phyloP scores from a whole-genome alignment of 352 stramenopile species.

The Pythium rishiriense region DNA sequence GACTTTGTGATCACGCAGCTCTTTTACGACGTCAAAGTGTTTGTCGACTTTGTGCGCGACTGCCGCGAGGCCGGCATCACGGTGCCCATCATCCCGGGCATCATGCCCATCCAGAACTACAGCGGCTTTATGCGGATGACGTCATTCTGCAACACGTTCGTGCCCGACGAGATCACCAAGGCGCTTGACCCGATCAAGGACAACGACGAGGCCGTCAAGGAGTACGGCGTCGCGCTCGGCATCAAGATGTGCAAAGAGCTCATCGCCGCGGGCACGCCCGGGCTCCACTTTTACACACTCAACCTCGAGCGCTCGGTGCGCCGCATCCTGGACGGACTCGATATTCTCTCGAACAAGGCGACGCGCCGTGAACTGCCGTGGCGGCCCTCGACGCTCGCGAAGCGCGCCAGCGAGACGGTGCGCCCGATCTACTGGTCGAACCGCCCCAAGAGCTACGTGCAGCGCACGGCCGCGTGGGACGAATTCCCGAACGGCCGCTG shows the following conservation, averaged over 20 bases:
- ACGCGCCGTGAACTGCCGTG: constrained; percentile 88
- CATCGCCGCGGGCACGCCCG: constrained; percentile 83
- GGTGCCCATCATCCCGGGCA: constrained; percentile 96
- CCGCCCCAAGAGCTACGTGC: constrained; percentile 96
- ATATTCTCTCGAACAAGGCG: constrained; percentile 43
- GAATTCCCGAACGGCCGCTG: constrained; percentile 97
- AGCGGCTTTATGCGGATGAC: constrained; percentile 98
- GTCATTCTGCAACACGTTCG: constrained; percentile 95
- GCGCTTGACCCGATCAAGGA: constrained; percentile 94
- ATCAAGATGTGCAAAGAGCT: constrained; percentile 94
- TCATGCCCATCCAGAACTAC: constrained; percentile 99
- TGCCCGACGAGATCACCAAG: constrained; percentile 85
- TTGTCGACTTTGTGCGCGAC: constrained; percentile 93
- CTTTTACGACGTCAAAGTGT: constrained; percentile 98
- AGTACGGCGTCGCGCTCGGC: constrained; percentile 94
- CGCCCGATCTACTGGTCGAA: constrained; percentile 99
- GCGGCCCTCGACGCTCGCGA: constrained; percentile 88
- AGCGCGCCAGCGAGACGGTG: constrained; percentile 87
- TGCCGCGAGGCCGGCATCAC: constrained; percentile 91
- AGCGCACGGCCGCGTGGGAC: constrained; percentile 97
- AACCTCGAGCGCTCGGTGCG: constrained; percentile 92
- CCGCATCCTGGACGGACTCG: constrained; percentile 84
- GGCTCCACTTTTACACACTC: constrained; percentile 95
- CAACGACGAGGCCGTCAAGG: constrained; percentile 95
- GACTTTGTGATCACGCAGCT: constrained; percentile 99